Conservation (phyloP, 2,329 filamentous ascomycete species). For the Triangularia setosa region DNA sequence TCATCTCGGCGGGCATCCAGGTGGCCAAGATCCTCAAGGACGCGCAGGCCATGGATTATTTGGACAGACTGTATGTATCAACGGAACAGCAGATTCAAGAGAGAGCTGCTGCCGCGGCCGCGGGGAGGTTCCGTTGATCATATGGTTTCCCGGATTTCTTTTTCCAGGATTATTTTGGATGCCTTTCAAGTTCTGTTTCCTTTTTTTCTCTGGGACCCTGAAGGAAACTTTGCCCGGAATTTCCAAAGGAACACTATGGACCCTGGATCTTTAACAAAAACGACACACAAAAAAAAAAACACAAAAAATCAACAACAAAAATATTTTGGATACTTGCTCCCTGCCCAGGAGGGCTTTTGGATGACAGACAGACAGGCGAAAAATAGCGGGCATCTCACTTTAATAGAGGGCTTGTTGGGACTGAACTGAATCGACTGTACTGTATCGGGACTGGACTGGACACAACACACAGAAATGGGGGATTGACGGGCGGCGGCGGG, state of each 20-base stretch:
- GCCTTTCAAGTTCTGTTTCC: background rate
- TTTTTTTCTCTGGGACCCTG: background rate
- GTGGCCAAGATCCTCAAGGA: slow-evolving; percentile 86
- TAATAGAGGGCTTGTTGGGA: background rate
- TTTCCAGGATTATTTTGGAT: background rate
- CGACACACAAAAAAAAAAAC: background rate
- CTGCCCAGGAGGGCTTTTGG: slow-evolving; percentile 7
- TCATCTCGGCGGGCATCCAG: slow-evolving; percentile 82
- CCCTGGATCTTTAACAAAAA: background rate
- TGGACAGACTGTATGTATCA: slow-evolving; percentile 76
- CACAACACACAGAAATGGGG: background rate
- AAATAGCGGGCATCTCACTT: background rate
- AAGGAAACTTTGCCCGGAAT: background rate
- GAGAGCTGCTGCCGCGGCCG: slow-evolving; percentile 40
- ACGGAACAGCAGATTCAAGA: slow-evolving; percentile 78
- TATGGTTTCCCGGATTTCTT: background rate
- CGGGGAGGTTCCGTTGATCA: slow-evolving; percentile 23
- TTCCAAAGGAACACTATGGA: background rate
- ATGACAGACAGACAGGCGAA: slow-evolving; percentile 7
- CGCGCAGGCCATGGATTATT: slow-evolving; percentile 74
- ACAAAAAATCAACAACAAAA: background rate
- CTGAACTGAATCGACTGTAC: background rate
- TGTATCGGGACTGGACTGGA: background rate
- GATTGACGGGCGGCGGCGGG: background rate
- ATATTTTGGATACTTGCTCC: background rate